Conservation (phyloP, 169 alveolate species). For the Eimeria tenella region DNA sequence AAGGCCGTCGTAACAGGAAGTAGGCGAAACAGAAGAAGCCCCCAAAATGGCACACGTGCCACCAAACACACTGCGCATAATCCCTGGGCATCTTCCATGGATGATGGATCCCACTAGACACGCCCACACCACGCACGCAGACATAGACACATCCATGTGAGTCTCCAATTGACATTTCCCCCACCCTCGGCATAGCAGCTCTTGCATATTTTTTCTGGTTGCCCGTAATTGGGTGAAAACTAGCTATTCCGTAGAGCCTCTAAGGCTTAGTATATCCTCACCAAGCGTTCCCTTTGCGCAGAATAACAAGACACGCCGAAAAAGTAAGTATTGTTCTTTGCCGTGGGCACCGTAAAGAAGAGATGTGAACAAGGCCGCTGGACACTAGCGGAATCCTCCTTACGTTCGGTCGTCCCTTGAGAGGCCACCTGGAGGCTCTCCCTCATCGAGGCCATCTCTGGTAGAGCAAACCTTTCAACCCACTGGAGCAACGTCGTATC, state of each 20-base stretch:
- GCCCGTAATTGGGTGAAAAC: too few species aligned
- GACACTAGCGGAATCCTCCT: not conserved
- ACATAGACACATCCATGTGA: not conserved
- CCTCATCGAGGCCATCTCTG: slow-evolving; percentile 17
- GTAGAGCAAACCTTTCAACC: slow-evolving; percentile 56
- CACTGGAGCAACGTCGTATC: slow-evolving; percentile 48
- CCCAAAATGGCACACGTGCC: slow-evolving; percentile 77
- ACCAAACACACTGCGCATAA: slow-evolving; percentile 71
- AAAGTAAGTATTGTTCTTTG: not conserved
- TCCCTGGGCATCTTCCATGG: slow-evolving; percentile 39
- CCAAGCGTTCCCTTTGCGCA: slow-evolving; percentile 38
- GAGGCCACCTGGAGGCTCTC: not conserved
- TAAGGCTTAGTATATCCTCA: not conserved
- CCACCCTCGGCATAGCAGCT: not conserved
- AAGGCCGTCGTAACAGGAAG: slow-evolving; percentile 73
- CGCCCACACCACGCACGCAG: not conserved
- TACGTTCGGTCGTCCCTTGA: not conserved
- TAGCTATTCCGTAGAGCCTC: too few species aligned
- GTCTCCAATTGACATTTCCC: not conserved
- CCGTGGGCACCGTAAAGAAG: slow-evolving; percentile 61
- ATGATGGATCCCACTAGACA: slow-evolving; percentile 46
- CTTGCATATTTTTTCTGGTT: not conserved
- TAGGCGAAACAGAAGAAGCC: slow-evolving; percentile 62
- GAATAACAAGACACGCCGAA: slow-evolving; percentile 67
- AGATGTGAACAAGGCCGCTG: slow-evolving; percentile 53